phyloP scores from a whole-genome alignment of 345 rosid genomes.

The Citrus medica region DNA sequence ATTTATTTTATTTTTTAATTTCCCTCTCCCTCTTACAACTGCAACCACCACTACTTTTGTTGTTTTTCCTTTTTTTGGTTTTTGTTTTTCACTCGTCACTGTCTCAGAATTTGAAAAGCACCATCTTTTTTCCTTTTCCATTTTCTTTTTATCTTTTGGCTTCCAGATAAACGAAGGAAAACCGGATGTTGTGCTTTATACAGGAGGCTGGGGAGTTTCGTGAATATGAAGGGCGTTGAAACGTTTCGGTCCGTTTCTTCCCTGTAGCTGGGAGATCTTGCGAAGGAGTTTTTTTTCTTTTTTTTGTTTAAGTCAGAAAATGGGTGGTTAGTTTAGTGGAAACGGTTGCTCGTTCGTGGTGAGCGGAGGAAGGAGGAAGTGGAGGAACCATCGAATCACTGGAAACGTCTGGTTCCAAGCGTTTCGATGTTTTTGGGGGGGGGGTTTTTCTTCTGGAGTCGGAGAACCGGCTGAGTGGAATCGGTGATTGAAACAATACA shows the following conservation, averaged over 20 bases:
- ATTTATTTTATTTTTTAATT: too few species aligned
- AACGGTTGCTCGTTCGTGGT: slow-evolving; percentile 16
- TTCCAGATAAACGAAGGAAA: not conserved
- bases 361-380: not conserved
- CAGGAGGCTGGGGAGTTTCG: not conserved
- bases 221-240: slow-evolving; percentile 20
- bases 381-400: slow-evolving; percentile 2
- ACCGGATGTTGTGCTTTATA: not conserved
- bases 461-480: not conserved
- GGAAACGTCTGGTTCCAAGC: slow-evolving; percentile 6
- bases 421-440: not conserved
- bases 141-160: not conserved
- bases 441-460: slow-evolving; percentile 1
- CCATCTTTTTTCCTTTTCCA: not conserved
- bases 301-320: slow-evolving; percentile 15
- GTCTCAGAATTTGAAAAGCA: not conserved
- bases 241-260: slow-evolving; percentile 16
- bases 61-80: not conserved
- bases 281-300: not conserved
- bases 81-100: not conserved
- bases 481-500: not conserved
- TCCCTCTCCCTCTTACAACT: not conserved
- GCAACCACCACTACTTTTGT: not conserved
- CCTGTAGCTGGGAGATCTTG: slow-evolving; percentile 17
- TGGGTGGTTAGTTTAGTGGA: slow-evolving; percentile 25